Evolutionary conservation across 352 stramenopile species (phyloP).

Genomic region (Elongisporangium prolatum): DNA sequence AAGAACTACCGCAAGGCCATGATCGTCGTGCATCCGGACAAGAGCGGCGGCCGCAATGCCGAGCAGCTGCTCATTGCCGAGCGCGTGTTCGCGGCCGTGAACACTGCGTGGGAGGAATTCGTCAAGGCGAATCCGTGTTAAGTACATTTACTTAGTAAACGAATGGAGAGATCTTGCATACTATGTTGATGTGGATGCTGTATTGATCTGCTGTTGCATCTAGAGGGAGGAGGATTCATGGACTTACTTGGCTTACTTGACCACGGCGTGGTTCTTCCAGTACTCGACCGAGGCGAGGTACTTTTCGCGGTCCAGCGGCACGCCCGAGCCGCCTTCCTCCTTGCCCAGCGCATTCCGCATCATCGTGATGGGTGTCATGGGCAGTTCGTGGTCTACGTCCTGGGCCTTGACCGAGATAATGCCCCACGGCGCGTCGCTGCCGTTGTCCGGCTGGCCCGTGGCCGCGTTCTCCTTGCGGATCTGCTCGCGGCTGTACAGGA

Average conservation of each 20-base stretch:
- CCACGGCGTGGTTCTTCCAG: constrained; percentile 81
- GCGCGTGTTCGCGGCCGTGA: constrained; percentile 87
- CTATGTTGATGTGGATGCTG: neutral
- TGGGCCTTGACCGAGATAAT: constrained; percentile 98
- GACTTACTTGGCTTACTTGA: constrained; percentile 48
- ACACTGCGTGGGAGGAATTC: constrained; percentile 89
- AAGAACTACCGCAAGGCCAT: constrained; percentile 90
- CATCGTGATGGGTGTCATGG: constrained; percentile 98
- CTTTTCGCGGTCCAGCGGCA: constrained; percentile 67
- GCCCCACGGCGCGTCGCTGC: constrained; percentile 81
- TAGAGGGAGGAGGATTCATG: neutral
- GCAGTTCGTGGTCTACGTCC: constrained; percentile 93
- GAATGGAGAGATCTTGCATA: constrained; percentile 17
- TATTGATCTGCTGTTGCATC: constrained; percentile 16
- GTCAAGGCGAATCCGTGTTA: constrained; percentile 68
- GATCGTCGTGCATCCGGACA: constrained; percentile 92
- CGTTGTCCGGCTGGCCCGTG: constrained; percentile 37
- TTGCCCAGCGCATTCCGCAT: constrained; percentile 98
- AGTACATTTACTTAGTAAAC: constrained; percentile 16
- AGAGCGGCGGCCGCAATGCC: constrained; percentile 74
- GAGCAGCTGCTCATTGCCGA: constrained; percentile 90
- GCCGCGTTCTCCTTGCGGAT: constrained; percentile 95
- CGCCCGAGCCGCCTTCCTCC: constrained; percentile 88
- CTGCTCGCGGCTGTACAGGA: constrained; percentile 98
- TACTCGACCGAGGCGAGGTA: constrained; percentile 87